Conservation (phyloP, 2,329 filamentous ascomycete species). For the Neospermospora avenae region DNA sequence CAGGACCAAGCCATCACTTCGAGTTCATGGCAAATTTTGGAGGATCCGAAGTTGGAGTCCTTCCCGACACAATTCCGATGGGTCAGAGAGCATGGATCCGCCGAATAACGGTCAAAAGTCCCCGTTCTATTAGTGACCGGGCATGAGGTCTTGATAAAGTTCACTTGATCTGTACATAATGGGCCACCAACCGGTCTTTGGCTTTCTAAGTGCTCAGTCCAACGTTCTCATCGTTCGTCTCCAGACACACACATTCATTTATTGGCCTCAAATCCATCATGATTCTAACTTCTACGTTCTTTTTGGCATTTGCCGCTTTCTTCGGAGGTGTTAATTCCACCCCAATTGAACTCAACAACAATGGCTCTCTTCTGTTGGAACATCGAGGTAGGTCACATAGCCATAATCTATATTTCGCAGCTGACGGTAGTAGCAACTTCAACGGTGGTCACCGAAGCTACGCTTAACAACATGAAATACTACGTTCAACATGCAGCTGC, state of each 20-base stretch:
- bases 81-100: too few relatives aligned
- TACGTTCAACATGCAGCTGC: slow-evolving; percentile 28
- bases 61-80: too few relatives aligned
- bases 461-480: slow-evolving; percentile 20
- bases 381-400: not conserved
- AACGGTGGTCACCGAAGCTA: slow-evolving; percentile 8
- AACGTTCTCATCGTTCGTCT: not conserved
- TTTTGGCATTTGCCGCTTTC: not conserved
- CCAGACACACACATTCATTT: not conserved
- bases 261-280: not conserved
- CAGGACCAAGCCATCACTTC: too few relatives aligned
- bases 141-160: too few relatives aligned
- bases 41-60: too few relatives aligned
- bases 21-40: too few relatives aligned
- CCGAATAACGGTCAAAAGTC: too few relatives aligned
- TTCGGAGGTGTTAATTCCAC: not conserved
- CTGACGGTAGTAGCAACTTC: slow-evolving; percentile 25
- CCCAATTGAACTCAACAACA: not conserved
- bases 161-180: not conserved
- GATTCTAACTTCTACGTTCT: not conserved
- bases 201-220: not conserved
- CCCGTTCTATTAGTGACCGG: too few relatives aligned
- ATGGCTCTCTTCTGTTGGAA: slow-evolving; percentile 6
- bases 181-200: not conserved
- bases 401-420: not conserved